phyloP scores from a whole-genome alignment of 2,329 filamentous ascomycete species.

The Daldinia sp. region DNA sequence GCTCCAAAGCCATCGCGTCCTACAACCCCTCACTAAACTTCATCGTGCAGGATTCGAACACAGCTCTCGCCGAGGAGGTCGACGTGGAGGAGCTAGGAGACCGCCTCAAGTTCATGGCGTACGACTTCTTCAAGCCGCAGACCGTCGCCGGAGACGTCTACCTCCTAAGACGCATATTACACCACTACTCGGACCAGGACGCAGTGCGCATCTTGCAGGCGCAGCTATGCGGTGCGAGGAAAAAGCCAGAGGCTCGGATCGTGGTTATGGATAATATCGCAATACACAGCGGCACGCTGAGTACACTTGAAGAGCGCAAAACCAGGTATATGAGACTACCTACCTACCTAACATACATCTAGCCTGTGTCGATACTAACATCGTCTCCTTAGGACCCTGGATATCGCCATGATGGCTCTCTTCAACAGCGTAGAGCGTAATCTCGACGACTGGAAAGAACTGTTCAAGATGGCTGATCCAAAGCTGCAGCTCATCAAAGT shows the following conservation, averaged over 20 bases:
- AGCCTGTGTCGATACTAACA: not conserved
- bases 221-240: slow-evolving; percentile 50
- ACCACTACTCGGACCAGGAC: slow-evolving; percentile 58
- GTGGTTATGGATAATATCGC: slow-evolving; percentile 43
- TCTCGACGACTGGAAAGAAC: slow-evolving; percentile 53
- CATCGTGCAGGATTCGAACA: slow-evolving; percentile 50
- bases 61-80: slow-evolving; percentile 16
- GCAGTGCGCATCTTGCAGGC: slow-evolving; percentile 50
- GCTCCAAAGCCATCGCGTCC: slow-evolving; percentile 48
- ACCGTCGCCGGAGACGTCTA: slow-evolving; percentile 54
- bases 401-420: slow-evolving; percentile 58
- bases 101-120: slow-evolving; percentile 44
- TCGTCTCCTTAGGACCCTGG: slow-evolving; percentile 47
- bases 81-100: slow-evolving; percentile 7
- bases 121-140: slow-evolving; percentile 44
- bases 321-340: slow-evolving; percentile 27
- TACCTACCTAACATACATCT: not conserved
- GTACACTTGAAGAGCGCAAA: slow-evolving; percentile 41
- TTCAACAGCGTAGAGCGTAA: slow-evolving; percentile 57
- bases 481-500: slow-evolving; percentile 47
- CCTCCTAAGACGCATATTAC: slow-evolving; percentile 58
- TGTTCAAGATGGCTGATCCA: slow-evolving; percentile 55
- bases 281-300: slow-evolving; percentile 37
- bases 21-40: slow-evolving; percentile 47
- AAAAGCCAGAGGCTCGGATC: slow-evolving; percentile 52